These are phyloP conservation scores for Russula foetens DNA, from an alignment of 768 basidiomycete species.

Conservation along the genomic window DNA sequence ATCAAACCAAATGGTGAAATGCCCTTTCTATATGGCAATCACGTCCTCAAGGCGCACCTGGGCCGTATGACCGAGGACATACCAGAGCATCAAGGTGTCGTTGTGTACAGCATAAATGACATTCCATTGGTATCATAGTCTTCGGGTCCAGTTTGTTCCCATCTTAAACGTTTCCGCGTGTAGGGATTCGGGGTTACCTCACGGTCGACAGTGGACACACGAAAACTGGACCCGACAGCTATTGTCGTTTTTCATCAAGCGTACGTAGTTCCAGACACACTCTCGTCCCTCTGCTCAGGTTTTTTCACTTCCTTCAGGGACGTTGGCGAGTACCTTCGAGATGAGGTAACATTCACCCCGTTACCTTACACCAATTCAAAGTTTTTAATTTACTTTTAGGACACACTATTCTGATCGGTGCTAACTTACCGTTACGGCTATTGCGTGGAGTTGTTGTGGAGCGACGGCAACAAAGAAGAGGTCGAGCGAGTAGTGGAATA, in stretches of 20 bases:
- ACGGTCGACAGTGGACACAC: slow-evolving; percentile 88
- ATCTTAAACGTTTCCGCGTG: background rate
- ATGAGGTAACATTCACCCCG: slow-evolving; percentile 53
- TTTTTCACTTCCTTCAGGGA: slow-evolving; percentile 44
- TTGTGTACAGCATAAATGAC: slow-evolving; percentile 94
- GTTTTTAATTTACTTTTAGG: slow-evolving; percentile 34
- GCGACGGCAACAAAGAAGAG: too few species aligned
- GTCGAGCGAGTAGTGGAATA: too few species aligned
- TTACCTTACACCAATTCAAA: background rate
- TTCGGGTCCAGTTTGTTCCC: background rate
- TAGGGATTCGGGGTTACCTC: slow-evolving; percentile 98
- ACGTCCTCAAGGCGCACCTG: slow-evolving; percentile 97
- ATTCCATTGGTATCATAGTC: slow-evolving; percentile 60
- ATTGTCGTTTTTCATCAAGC: slow-evolving; percentile 99
- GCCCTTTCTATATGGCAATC: slow-evolving; percentile 98
- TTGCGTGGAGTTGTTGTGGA: too few species aligned
- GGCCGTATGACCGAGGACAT: slow-evolving; percentile 98
- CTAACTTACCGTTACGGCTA: too few species aligned
- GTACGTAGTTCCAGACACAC: slow-evolving; percentile 36
- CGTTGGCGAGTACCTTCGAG: slow-evolving; percentile 95
- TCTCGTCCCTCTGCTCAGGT: background rate
- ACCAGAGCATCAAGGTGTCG: slow-evolving; percentile 97
- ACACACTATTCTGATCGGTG: slow-evolving; percentile 57
- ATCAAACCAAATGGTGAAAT: slow-evolving; percentile 99
- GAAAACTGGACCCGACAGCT: slow-evolving; percentile 94